Evolutionary conservation across 805 yeast species (phyloP), one percentile per base, ranked within the genome.

Genomic region (Candida sakaeoensis): DNA sequence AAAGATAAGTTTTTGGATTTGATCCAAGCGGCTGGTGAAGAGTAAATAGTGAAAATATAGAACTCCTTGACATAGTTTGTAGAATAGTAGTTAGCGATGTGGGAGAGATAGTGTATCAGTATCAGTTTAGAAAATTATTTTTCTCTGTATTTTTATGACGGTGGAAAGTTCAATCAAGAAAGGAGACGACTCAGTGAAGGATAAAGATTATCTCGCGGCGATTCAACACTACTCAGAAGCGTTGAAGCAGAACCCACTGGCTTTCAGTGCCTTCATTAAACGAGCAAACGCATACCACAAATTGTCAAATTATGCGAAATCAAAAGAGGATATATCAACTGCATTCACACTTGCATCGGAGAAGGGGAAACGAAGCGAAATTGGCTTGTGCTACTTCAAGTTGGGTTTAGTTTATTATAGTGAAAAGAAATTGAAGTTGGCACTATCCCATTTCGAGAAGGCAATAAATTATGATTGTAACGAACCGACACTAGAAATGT

Each of bases 1-100:
- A 91, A 90, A 59, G 95, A 89, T 57, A 85, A 80, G 58, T 90
- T 90, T 55, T 74, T 90, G 61, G 96, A 89, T 61, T 70, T 90
- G 60, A 93, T 90, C 26, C 84, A 81, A 59, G 83, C 83, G 31
- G 89, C 89, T 2, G 90, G 85, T 5, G 43, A 39, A 13, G 40
- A 35, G n/a, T 41, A 44, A 36, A 17, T 22, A 30, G 4, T 10
- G 17, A 28, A 30, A 30, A 12, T 18, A 12, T 14, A 29, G n/a
- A n/a, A n/a, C n/a, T n/a, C n/a, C n/a, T n/a, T n/a, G n/a, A n/a
- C 33, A 14, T 16, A 23, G 26, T 8, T 23, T 23, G 26, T 23
- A 23, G 26, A 8, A 23, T n/a, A n/a, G n/a, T n/a, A n/a, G n/a
- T n/a, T n/a, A n/a, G n/a, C n/a, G n/a, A n/a, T n/a, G n/a, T 46